Conservation (phyloP, 345 rosid species). For the Ailanthus altissimus region DNA sequence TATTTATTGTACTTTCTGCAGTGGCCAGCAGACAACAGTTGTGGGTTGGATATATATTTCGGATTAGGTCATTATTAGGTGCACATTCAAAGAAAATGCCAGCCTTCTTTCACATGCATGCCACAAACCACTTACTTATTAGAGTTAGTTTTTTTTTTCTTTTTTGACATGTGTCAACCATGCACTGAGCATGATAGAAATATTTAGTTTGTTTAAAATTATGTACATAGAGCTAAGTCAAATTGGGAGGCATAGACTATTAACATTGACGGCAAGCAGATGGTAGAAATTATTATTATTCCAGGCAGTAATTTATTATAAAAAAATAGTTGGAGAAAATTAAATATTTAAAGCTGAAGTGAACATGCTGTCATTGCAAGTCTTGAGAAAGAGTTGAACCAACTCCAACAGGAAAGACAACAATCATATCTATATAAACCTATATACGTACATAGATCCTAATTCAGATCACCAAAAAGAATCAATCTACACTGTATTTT, state of each 20-base stretch:
- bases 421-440: not conserved
- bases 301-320: not conserved
- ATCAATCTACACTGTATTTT: not conserved
- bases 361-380: slow-evolving; percentile 18
- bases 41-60: slow-evolving; percentile 4
- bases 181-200: not conserved
- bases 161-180: not conserved
- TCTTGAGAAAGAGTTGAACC: slow-evolving; percentile 4
- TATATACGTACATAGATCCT: not conserved
- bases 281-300: not conserved
- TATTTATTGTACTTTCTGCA: not conserved
- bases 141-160: not conserved
- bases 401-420: slow-evolving; percentile 16
- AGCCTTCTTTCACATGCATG: slow-evolving; percentile 1
- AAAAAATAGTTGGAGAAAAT: not conserved
- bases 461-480: slow-evolving; percentile 4
- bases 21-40: no score
- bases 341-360: not conserved
- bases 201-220: not conserved
- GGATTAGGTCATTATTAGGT: slow-evolving; percentile 26
- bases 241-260: not conserved
- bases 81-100: slow-evolving; percentile 16
- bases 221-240: not conserved
- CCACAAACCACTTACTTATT: slow-evolving; percentile 17
- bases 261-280: not conserved